phyloP scores from a whole-genome alignment of 148 eudicot species.

The Diospyros lotus region DNA sequence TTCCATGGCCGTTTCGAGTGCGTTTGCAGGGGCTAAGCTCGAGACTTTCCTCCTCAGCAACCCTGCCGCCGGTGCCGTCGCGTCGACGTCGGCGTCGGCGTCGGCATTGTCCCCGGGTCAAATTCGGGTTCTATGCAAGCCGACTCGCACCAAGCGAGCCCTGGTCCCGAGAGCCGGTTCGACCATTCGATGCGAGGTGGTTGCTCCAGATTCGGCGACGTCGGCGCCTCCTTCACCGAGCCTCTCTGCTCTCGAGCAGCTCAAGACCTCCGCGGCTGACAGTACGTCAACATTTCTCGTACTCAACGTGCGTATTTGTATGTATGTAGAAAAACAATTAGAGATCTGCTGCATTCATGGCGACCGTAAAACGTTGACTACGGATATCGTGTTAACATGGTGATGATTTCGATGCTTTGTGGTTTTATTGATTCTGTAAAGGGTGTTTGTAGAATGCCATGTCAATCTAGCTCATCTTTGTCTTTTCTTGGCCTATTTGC shows the following conservation, averaged over 20 bases:
- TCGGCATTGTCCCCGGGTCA: slow-evolving; percentile 25
- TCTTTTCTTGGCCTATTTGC: background rate
- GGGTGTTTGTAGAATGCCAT: background rate
- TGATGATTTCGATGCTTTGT: background rate
- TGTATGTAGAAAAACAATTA: too few relatives aligned
- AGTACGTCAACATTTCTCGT: slow-evolving; percentile 20
- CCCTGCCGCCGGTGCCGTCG: slow-evolving; percentile 20
- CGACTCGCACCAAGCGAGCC: slow-evolving; percentile 15
- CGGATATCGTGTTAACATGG: background rate
- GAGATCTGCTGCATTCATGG: too few relatives aligned
- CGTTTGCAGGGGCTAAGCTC: slow-evolving; percentile 58
- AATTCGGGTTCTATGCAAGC: slow-evolving; percentile 24
- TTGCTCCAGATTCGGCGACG: slow-evolving; percentile 21
- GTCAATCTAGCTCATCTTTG: slow-evolving; percentile 24
- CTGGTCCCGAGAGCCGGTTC: slow-evolving; percentile 15
- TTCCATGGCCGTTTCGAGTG: slow-evolving; percentile 62
- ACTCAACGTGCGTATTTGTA: background rate
- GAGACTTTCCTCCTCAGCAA: slow-evolving; percentile 48
- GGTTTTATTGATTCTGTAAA: too few relatives aligned
- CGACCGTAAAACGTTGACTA: too few relatives aligned
- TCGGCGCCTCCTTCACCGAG: slow-evolving; percentile 27
- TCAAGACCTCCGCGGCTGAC: slow-evolving; percentile 53
- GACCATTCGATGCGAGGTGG: slow-evolving; percentile 35
- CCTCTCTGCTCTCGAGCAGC: slow-evolving; percentile 49
- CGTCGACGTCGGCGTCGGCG: slow-evolving; percentile 18